These are phyloP conservation scores for Coniella lustricola DNA, from an alignment of 2,329 filamentous ascomycete genomes.

Conservation along the genomic window DNA sequence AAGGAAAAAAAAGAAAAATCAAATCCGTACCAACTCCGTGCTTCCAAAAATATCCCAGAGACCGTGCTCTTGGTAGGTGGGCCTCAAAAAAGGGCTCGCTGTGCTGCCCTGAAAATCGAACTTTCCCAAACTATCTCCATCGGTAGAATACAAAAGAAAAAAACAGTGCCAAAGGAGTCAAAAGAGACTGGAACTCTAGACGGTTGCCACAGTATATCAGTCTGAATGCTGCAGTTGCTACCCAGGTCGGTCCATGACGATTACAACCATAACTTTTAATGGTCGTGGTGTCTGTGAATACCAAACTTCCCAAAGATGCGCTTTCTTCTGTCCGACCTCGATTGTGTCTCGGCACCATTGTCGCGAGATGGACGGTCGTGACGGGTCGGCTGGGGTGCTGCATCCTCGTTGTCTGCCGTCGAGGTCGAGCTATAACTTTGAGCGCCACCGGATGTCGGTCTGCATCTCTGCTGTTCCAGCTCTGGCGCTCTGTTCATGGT, in stretches of 20 bases:
- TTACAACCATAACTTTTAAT: not conserved
- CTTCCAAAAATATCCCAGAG: not conserved
- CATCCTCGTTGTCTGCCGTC: constrained; percentile 20
- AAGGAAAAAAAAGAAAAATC: too few species aligned
- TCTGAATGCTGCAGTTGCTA: not conserved
- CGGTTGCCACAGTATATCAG: too few species aligned
- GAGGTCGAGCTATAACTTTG: constrained; percentile 30
- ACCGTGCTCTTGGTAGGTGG: not conserved
- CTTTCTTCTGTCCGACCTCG: constrained; percentile 11
- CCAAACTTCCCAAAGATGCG: constrained; percentile 15
- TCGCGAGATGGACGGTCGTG: not conserved
- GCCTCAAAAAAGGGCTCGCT: too few species aligned
- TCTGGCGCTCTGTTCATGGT: constrained; percentile 10
- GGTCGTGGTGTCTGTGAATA: constrained; percentile 3
- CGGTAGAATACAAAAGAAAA: too few species aligned
- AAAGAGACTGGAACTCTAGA: too few species aligned
- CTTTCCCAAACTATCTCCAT: too few species aligned
- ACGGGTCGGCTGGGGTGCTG: constrained; percentile 1
- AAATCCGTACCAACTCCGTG: too few species aligned
- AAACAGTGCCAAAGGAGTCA: too few species aligned
- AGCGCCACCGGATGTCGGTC: constrained; percentile 26
- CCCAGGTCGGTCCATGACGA: not conserved
- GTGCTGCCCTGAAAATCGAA: too few species aligned
- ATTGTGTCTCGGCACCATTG: constrained; percentile 6
- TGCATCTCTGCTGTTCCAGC: constrained; percentile 17